phyloP scores from a whole-genome alignment of 768 basidiomycete species.

The Amanita phalloides region DNA sequence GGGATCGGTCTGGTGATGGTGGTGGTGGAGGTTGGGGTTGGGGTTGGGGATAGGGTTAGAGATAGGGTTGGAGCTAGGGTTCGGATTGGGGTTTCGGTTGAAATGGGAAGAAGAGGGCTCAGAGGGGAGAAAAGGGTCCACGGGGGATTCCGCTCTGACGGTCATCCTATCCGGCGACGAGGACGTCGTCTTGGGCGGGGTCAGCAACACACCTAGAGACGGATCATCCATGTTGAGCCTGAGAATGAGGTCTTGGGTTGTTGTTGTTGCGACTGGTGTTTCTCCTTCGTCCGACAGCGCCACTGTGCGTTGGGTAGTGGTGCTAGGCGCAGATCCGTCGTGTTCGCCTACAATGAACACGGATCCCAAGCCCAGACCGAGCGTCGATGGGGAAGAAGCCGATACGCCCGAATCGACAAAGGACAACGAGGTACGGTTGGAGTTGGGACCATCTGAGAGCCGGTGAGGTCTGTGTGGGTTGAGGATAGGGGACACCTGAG shows the following conservation, averaged over 20 bases:
- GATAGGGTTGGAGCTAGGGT: neutral
- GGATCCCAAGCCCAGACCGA: neutral
- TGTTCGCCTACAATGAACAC: neutral
- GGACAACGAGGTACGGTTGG: neutral
- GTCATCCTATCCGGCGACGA: neutral
- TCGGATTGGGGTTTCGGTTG: neutral
- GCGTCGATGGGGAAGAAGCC: neutral
- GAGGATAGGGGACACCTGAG: neutral
- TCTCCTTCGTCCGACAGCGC: neutral
- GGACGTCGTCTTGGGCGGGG: too few relatives aligned
- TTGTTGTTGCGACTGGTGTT: neutral
- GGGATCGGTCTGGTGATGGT: neutral
- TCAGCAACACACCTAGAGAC: too few relatives aligned
- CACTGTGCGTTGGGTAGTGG: neutral
- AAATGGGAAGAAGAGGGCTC: neutral
- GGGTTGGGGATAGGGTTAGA: neutral
- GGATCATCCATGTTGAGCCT: neutral
- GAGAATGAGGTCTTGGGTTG: neutral
- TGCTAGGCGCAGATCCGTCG: neutral
- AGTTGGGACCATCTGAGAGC: neutral
- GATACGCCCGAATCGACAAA: neutral
- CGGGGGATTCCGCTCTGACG: neutral
- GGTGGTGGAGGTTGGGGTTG: neutral
- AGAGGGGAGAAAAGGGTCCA: too few relatives aligned
- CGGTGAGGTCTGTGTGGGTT: neutral